Evolutionary conservation across 192 early-diverging fungal species (phyloP).

Genomic region (Linnemannia zychae): DNA sequence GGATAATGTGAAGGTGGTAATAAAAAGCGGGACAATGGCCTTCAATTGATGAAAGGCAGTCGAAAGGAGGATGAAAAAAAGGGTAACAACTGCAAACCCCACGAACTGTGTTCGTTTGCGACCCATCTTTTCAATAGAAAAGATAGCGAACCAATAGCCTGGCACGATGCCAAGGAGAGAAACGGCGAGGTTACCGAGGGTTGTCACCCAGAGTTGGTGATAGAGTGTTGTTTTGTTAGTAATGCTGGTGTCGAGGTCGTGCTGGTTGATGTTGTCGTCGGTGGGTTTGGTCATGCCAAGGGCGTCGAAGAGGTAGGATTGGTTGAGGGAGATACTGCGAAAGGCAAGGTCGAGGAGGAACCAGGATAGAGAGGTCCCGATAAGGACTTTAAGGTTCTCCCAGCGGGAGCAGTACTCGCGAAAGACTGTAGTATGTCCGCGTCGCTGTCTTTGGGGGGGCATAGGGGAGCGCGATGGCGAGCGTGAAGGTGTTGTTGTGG

Average conservation of each 20-base stretch:
- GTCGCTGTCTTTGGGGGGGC: constrained; percentile 48
- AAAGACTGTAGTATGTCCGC: constrained; percentile 63
- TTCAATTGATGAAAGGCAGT: constrained; percentile 44
- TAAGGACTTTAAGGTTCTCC: constrained; percentile 80
- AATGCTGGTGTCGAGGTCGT: constrained; percentile 22
- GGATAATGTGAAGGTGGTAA: constrained; percentile 54
- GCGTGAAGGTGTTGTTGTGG: constrained; percentile 32
- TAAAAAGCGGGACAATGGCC: constrained; percentile 60
- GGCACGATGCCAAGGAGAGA: constrained; percentile 85
- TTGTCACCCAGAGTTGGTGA: constrained; percentile 66
- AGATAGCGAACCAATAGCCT: constrained; percentile 94
- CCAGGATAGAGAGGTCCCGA: constrained; percentile 79
- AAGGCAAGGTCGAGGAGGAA: constrained; percentile 83
- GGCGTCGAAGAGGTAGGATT: constrained; percentile 72
- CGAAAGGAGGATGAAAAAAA: constrained; percentile 73
- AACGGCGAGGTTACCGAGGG: constrained; percentile 91
- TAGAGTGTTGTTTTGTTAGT: constrained; percentile 37
- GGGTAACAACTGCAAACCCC: constrained; percentile 77
- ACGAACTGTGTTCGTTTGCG: constrained; percentile 90
- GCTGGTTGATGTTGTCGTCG: neutral
- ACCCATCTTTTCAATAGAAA: constrained; percentile 84
- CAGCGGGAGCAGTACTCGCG: constrained; percentile 78
- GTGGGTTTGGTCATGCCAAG: constrained; percentile 59
- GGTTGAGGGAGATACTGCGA: constrained; percentile 71
- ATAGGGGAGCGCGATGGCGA: constrained; percentile 48